Conservation (phyloP, 164 flowering plant species). For the Vitis vinifera region DNA sequence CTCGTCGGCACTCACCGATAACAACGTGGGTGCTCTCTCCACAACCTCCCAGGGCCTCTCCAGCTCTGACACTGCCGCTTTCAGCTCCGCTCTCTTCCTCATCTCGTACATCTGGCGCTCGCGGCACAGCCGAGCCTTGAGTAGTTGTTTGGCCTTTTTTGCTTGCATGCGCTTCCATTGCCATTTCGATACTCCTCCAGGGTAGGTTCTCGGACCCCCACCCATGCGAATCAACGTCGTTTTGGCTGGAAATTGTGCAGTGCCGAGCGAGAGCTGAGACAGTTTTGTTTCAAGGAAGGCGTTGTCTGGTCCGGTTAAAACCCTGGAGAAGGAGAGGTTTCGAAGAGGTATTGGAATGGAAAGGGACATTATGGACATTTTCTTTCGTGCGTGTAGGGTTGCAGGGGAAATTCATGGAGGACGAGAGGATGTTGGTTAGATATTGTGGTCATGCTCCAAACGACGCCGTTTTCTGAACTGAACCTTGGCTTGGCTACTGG, state of each 20-base stretch:
- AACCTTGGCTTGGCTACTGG: no score
- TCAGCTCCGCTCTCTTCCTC: slow-evolving; percentile 87
- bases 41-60: slow-evolving; percentile 90
- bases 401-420: no score
- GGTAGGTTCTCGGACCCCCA: slow-evolving; percentile 87
- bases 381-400: no score
- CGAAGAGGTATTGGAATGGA: slow-evolving; percentile 10
- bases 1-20: slow-evolving; percentile 79
- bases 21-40: slow-evolving; percentile 57
- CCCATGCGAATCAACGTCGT: slow-evolving; percentile 66
- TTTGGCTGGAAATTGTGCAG: not conserved
- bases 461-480: no score
- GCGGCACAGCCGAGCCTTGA: slow-evolving; percentile 73
- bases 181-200: slow-evolving; percentile 93
- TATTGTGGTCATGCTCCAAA: no score
- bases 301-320: slow-evolving; percentile 6
- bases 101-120: slow-evolving; percentile 91
- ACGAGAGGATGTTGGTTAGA: no score
- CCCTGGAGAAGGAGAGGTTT: slow-evolving; percentile 22
- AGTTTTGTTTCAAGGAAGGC: slow-evolving; percentile 21
- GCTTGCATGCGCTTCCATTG: slow-evolving; percentile 94
- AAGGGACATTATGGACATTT: slow-evolving; percentile 1
- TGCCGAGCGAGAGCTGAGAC: slow-evolving; percentile 17
- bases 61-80: slow-evolving; percentile 81
- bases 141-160: slow-evolving; percentile 80